These are phyloP conservation scores for Thuja plicata DNA, from an alignment of 83 land plant species.

Conservation along the genomic window DNA sequence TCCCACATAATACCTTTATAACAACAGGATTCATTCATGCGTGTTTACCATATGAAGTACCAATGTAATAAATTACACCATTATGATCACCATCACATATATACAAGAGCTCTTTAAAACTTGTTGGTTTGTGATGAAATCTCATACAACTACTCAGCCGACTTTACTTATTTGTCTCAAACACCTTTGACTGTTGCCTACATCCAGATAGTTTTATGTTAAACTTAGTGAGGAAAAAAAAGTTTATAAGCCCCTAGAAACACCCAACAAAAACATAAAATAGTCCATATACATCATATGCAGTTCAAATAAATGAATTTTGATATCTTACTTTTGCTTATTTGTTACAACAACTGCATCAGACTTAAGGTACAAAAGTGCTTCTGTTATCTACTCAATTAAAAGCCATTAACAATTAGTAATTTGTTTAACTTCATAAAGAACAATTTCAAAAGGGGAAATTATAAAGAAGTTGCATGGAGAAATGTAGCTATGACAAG, in stretches of 20 bases:
- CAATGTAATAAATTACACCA: constrained; percentile 86
- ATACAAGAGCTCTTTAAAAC: constrained; percentile 81
- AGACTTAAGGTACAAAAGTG: constrained; percentile 39
- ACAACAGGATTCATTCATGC: constrained; percentile 93
- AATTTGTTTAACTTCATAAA: neutral
- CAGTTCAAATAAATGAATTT: neutral
- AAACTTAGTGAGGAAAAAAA: neutral
- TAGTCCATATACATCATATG: neutral
- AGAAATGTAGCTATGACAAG: constrained; percentile 14
- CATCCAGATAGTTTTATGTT: constrained; percentile 1
- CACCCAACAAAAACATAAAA: neutral
- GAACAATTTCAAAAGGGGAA: neutral
- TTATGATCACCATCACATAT: constrained; percentile 96
- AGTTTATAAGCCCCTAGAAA: neutral
- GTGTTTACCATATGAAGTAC: constrained; percentile 93
- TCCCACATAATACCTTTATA: constrained; percentile 53
- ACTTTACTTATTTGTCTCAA: constrained; percentile 21
- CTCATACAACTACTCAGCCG: constrained; percentile 27
- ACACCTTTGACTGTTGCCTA: constrained; percentile 18
- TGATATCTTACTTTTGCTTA: constrained; percentile 40
- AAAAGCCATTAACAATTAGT: neutral
- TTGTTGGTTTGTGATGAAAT: constrained; percentile 74
- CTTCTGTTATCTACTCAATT: constrained; percentile 65
- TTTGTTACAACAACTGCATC: constrained; percentile 25
- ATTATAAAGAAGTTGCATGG: neutral